These are phyloP conservation scores for Pythium vanterpoolii DNA, from an alignment of 352 stramenopile genomes.

Conservation along the genomic window DNA sequence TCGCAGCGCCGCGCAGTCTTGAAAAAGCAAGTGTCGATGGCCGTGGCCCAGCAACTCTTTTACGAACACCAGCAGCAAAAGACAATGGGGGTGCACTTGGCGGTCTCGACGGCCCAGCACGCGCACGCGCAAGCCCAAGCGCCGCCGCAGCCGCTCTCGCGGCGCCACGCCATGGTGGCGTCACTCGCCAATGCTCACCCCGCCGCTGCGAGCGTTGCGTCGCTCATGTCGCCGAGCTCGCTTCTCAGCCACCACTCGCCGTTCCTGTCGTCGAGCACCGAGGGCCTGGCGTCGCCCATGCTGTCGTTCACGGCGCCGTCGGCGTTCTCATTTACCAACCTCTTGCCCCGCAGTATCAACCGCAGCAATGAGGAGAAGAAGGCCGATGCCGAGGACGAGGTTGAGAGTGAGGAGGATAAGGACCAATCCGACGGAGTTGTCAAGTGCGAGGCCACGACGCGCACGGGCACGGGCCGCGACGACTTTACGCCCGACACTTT, in stretches of 20 bases:
- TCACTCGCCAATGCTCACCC: constrained; percentile 12
- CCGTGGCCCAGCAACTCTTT: constrained; percentile 75
- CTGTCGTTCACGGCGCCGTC: constrained; percentile 28
- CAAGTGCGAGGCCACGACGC: constrained; percentile 13
- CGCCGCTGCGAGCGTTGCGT: constrained; percentile 1
- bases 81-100: constrained; percentile 44
- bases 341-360: neutral
- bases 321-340: neutral
- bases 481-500: constrained; percentile 60
- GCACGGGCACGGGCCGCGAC: constrained; percentile 55
- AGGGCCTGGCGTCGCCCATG: constrained; percentile 28
- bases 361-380: neutral
- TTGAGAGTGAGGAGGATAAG: neutral
- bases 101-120: neutral
- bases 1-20: constrained; percentile 72
- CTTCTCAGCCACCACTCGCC: constrained; percentile 32
- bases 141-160: constrained; percentile 1
- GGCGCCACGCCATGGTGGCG: constrained; percentile 4
- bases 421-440: constrained; percentile 2
- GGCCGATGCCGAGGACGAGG: neutral
- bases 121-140: too few species aligned
- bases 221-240: constrained; percentile 41
- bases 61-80: constrained; percentile 81
- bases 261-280: constrained; percentile 23
- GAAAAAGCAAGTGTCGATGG: constrained; percentile 82